Conservation (phyloP, 2,329 filamentous ascomycete species). For the Diaporthe sp. region DNA sequence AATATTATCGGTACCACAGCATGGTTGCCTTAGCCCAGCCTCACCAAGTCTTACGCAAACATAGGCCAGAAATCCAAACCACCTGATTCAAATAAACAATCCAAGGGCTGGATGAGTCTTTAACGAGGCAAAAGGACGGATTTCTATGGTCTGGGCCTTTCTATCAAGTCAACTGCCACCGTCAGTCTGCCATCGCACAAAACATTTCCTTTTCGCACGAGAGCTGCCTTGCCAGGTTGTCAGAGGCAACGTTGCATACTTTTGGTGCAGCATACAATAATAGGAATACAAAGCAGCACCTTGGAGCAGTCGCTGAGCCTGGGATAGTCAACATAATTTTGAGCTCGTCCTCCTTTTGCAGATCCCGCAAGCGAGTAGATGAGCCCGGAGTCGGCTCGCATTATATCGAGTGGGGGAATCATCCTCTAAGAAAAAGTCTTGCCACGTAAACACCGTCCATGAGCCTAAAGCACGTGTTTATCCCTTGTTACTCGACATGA, state of each 20-base stretch:
- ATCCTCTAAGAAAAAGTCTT: too few species aligned
- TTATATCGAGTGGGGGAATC: too few species aligned
- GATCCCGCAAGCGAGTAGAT: too few species aligned
- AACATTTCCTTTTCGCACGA: not conserved
- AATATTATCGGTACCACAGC: not conserved
- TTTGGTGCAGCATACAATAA: not conserved
- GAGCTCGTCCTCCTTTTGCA: not conserved
- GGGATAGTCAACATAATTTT: not conserved
- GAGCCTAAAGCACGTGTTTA: too few species aligned
- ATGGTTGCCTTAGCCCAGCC: not conserved
- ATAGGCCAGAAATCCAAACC: not conserved
- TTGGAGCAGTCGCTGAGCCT: fast-evolving
- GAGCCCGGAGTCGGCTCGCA: too few species aligned
- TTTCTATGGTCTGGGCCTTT: not conserved
- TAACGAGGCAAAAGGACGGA: not conserved
- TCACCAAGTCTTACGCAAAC: constrained; percentile 13
- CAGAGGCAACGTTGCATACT: not conserved
- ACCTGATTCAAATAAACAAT: not conserved
- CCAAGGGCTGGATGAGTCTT: not conserved
- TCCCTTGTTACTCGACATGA: not conserved
- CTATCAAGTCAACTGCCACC: not conserved
- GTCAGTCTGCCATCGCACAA: not conserved
- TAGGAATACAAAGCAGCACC: not conserved
- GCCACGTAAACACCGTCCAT: too few species aligned
- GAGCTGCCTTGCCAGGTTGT: not conserved